Conservation (phyloP, 2,329 filamentous ascomycete species). For the Fusarium acutatum region DNA sequence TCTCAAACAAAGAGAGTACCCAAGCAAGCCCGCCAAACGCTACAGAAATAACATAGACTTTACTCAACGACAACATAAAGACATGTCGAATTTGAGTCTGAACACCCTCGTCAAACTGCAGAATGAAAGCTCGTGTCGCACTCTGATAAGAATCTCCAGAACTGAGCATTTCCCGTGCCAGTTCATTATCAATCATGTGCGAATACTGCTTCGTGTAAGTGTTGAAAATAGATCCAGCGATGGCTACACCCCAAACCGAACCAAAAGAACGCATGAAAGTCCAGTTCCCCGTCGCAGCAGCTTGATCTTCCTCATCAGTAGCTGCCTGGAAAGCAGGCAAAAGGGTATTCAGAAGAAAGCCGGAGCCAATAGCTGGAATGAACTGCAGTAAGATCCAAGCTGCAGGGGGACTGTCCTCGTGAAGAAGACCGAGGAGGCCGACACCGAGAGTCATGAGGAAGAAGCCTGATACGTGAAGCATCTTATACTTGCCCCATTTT, state of each 20-base stretch:
- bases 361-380: slow-evolving; percentile 51
- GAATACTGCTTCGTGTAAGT: slow-evolving; percentile 35
- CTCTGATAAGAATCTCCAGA: slow-evolving; percentile 42
- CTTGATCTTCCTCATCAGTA: slow-evolving; percentile 47
- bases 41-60: slow-evolving; percentile 36
- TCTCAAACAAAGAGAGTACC: slow-evolving; percentile 39
- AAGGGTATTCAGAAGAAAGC: slow-evolving; percentile 53
- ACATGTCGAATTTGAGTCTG: slow-evolving; percentile 38
- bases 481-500: slow-evolving; percentile 46
- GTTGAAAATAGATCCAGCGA: slow-evolving; percentile 55
- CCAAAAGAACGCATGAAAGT: slow-evolving; percentile 56
- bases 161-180: slow-evolving; percentile 21
- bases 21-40: slow-evolving; percentile 33
- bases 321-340: slow-evolving; percentile 54
- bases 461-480: slow-evolving; percentile 49
- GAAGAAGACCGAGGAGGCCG: slow-evolving; percentile 53
- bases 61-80: slow-evolving; percentile 35
- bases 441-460: slow-evolving; percentile 50
- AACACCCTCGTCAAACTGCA: slow-evolving; percentile 26
- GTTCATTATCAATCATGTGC: slow-evolving; percentile 29
- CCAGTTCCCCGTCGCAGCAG: slow-evolving; percentile 49
- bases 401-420: slow-evolving; percentile 41
- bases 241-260: slow-evolving; percentile 54
- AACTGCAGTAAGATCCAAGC: slow-evolving; percentile 54
- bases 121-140: slow-evolving; percentile 38